A percentile compares a stretch with the other conserved stretches of the same genome.
phyloP scores from a whole-genome alignment of 345 rosid species.

The Rubroshorea leprosula region DNA sequence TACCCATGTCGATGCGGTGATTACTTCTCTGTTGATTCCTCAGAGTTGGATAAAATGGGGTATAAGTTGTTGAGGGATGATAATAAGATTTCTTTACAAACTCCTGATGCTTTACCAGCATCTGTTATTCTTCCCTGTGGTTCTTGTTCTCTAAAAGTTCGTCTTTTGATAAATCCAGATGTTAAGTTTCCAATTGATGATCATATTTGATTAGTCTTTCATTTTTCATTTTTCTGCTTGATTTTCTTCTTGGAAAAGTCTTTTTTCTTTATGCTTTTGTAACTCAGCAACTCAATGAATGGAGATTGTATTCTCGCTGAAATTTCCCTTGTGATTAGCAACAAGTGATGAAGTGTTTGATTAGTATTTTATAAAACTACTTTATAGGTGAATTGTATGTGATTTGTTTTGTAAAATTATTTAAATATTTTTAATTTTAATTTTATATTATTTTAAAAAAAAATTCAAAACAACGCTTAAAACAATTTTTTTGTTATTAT shows the following conservation, averaged over 20 bases:
- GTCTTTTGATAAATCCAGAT: slow-evolving; percentile 41
- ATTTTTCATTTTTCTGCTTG: no score
- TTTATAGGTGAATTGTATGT: no score
- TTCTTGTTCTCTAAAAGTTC: slow-evolving; percentile 71
- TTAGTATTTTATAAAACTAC: no score
- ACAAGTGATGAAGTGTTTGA: no score
- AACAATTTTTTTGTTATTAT: no score
- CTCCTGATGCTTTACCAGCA: slow-evolving; percentile 41
- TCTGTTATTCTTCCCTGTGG: slow-evolving; percentile 81
- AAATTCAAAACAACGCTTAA: no score
- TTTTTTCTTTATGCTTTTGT: neutral
- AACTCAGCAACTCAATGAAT: no score
- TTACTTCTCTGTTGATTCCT: slow-evolving; percentile 61
- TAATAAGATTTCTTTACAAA: slow-evolving; percentile 24
- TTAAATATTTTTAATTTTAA: no score
- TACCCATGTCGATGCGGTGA: slow-evolving; percentile 82
- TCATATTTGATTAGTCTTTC: neutral
- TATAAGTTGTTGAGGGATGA: slow-evolving; percentile 45
- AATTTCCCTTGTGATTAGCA: neutral
- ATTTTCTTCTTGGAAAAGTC: neutral
- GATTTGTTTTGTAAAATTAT: no score
- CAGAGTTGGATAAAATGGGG: slow-evolving; percentile 67
- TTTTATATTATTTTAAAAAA: no score
- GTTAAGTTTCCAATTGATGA: slow-evolving; percentile 21
- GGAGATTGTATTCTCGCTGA: neutral